Conservation (phyloP, 352 stramenopile genomes). For the Phytophthora ramorum region DNA sequence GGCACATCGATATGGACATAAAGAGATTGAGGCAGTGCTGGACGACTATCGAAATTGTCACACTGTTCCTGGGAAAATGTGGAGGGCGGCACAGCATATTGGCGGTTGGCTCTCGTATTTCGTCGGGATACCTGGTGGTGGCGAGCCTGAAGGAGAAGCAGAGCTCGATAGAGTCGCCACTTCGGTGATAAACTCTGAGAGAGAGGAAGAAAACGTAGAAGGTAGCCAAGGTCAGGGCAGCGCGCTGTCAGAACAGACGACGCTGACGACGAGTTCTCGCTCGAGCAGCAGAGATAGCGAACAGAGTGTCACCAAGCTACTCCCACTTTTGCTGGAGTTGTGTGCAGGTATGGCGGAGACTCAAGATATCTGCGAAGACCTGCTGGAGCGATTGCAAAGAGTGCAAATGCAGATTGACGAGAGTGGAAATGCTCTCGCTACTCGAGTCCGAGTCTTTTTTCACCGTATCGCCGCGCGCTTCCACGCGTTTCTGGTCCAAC, state of each 20-base stretch:
- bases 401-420: conserved; percentile 9
- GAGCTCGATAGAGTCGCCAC: background rate
- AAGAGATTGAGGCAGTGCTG: background rate
- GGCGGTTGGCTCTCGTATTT: conserved; percentile 3
- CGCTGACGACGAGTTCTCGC: background rate
- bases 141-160: conserved; percentile 7
- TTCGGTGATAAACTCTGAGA: background rate
- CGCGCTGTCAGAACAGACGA: background rate
- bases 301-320: conserved; percentile 3
- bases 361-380: conserved; percentile 22
- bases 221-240: background rate
- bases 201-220: background rate
- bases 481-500: conserved; percentile 19
- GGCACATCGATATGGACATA: conserved; percentile 1
- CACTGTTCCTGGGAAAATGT: background rate
- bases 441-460: background rate
- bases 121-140: background rate
- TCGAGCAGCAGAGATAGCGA: background rate
- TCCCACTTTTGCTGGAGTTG: conserved; percentile 10
- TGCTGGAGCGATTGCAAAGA: conserved; percentile 12
- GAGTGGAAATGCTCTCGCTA: background rate
- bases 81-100: background rate
- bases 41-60: background rate
- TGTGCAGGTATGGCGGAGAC: conserved; percentile 12
- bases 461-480: conserved; percentile 8